Conservation (phyloP, 2,329 filamentous ascomycete species). For the Bimuria novae-zelandiae region DNA sequence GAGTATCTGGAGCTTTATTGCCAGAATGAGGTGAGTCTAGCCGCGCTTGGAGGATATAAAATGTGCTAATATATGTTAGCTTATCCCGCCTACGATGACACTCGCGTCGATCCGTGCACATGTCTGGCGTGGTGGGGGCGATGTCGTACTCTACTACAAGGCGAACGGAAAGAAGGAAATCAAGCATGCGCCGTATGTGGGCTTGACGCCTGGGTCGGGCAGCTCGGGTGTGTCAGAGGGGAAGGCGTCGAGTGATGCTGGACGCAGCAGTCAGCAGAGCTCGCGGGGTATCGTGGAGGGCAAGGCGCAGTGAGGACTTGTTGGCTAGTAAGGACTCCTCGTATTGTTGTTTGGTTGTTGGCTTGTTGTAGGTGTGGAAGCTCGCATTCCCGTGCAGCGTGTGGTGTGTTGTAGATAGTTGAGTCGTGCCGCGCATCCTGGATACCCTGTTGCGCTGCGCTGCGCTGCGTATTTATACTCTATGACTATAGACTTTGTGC, state of each 20-base stretch:
- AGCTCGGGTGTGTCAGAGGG: constrained; percentile 38
- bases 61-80: no score
- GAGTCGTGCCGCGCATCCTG: no score
- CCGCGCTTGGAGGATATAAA: no score
- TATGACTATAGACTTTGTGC: no score
- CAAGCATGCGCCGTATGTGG: constrained; percentile 25
- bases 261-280: constrained; percentile 29
- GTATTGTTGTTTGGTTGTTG: no score
- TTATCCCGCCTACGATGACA: constrained; percentile 82
- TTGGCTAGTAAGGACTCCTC: no score
- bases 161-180: constrained; percentile 80
- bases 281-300: constrained; percentile 25
- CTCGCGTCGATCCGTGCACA: constrained; percentile 91
- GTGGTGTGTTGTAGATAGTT: no score
- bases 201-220: constrained; percentile 5
- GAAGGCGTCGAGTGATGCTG: constrained; percentile 39
- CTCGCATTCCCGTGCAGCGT: no score
- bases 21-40: constrained; percentile 75
- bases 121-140: constrained; percentile 93
- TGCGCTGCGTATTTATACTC: no score
- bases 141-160: constrained; percentile 89
- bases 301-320: constrained; percentile 17
- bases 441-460: no score
- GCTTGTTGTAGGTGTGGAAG: no score
- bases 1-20: constrained; percentile 96